These are phyloP conservation scores for Chrysanthemum lavandulifolium DNA, from an alignment of 129 eudicot genomes.

Conservation along the genomic window DNA sequence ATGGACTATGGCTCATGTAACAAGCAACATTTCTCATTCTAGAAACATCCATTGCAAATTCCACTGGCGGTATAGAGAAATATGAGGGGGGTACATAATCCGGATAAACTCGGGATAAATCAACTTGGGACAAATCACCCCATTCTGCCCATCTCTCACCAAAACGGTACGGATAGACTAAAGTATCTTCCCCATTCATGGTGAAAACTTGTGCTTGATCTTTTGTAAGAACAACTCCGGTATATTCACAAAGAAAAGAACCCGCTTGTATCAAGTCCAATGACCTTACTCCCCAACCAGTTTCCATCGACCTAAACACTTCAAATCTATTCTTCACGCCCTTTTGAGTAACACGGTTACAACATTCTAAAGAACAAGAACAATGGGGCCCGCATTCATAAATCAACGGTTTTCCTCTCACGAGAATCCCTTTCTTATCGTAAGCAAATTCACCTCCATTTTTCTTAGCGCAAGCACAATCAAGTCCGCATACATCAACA, in stretches of 20 bases:
- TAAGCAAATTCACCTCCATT: slow-evolving; percentile 69
- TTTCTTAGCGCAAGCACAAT: slow-evolving; percentile 52
- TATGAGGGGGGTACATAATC: slow-evolving; percentile 47
- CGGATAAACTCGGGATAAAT: slow-evolving; percentile 48
- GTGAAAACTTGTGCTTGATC: slow-evolving; percentile 61
- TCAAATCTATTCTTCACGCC: slow-evolving; percentile 62
- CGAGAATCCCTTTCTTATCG: slow-evolving; percentile 46
- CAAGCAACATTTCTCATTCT: slow-evolving; percentile 82
- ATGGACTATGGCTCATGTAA: slow-evolving; percentile 74
- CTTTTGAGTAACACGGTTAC: slow-evolving; percentile 64
- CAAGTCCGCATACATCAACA: slow-evolving; percentile 41
- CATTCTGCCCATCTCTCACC: slow-evolving; percentile 80
- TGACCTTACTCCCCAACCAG: slow-evolving; percentile 83
- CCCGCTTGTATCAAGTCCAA: slow-evolving; percentile 73
- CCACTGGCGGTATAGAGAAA: slow-evolving; percentile 59
- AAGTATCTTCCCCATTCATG: slow-evolving; percentile 72
- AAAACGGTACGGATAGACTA: slow-evolving; percentile 74
- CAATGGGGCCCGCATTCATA: slow-evolving; percentile 71
- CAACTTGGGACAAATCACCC: slow-evolving; percentile 77
- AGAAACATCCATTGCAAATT: slow-evolving; percentile 80
- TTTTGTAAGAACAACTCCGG: slow-evolving; percentile 70
- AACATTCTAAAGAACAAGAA: slow-evolving; percentile 56
- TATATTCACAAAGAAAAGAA: slow-evolving; percentile 66
- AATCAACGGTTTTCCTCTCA: slow-evolving; percentile 54
- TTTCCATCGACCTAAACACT: slow-evolving; percentile 66